Evolutionary conservation across 2,329 filamentous ascomycete genomes (phyloP).

Genomic region (Lachnellula occidentalis): DNA sequence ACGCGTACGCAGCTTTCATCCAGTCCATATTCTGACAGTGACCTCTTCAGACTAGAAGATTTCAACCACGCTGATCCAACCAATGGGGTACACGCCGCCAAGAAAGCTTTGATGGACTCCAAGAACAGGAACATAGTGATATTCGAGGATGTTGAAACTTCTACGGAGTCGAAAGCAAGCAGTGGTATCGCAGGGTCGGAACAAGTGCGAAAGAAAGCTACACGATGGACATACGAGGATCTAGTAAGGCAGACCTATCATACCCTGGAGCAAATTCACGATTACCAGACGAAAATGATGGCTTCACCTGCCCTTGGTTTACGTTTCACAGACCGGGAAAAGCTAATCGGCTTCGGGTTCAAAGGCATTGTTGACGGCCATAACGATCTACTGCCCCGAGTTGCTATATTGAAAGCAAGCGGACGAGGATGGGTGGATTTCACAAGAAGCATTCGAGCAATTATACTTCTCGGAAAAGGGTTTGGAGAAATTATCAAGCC

Average conservation of each 20-base stretch:
- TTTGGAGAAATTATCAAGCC: conserved; percentile 10
- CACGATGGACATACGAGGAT: conserved; percentile 2
- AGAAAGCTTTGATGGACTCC: not conserved
- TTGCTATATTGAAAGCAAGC: conserved; percentile 1
- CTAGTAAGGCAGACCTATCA: conserved; percentile 2
- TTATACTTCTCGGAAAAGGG: conserved; percentile 5
- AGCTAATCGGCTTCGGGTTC: conserved; percentile 7
- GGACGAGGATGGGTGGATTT: conserved; percentile 11
- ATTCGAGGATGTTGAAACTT: not conserved
- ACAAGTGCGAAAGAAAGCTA: not conserved
- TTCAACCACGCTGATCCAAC: not conserved
- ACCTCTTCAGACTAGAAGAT: not conserved
- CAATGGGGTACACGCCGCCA: not conserved
- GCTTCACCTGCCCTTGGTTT: not conserved
- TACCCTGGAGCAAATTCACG: conserved; percentile 5
- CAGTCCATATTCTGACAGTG: not conserved
- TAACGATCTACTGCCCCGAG: not conserved
- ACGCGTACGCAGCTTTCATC: conserved; percentile 2
- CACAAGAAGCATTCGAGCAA: not conserved
- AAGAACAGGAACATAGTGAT: not conserved
- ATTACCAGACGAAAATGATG: not conserved
- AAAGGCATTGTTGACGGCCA: conserved; percentile 3
- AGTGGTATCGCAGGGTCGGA: not conserved
- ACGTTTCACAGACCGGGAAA: conserved; percentile 1
- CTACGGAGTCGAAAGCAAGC: not conserved